These are phyloP conservation scores for Trametes hirsuta DNA, from an alignment of 1,284 basidiomycete species.

Conservation along the genomic window DNA sequence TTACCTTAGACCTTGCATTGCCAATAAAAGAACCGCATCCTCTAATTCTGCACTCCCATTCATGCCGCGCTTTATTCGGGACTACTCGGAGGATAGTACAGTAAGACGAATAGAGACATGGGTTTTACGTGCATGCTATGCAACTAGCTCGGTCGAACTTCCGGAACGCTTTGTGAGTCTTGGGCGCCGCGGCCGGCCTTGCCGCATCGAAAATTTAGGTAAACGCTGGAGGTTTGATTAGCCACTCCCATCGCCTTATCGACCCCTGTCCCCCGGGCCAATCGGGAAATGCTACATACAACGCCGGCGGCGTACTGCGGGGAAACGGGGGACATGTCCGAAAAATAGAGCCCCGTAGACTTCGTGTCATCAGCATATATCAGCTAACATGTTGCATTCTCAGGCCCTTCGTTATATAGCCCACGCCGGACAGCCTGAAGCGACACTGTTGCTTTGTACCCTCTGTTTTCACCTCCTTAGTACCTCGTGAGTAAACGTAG, in stretches of 20 bases:
- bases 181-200: no score
- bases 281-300: constrained; percentile 7
- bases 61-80: not conserved
- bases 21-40: constrained; percentile 29
- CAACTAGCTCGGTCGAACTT: no score
- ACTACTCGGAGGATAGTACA: constrained; percentile 2
- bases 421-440: not conserved
- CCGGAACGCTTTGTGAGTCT: no score
- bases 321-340: constrained; percentile 11
- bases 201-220: no score
- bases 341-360: constrained; percentile 6
- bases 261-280: not conserved
- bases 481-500: not conserved
- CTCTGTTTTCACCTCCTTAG: not conserved
- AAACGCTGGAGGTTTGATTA: no score
- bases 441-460: not conserved
- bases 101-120: constrained; percentile 17
- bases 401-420: constrained; percentile 19
- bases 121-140: constrained; percentile 2
- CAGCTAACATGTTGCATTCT: constrained; percentile 10
- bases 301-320: constrained; percentile 5
- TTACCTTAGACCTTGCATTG: constrained; percentile 28
- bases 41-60: constrained; percentile 14
- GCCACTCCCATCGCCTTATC: constrained; percentile 1
- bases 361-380: constrained; percentile 7